Base-by-base conservation (phyloP, 2,329 filamentous ascomycete species). In the Trichoderma pleuroti region DNA sequence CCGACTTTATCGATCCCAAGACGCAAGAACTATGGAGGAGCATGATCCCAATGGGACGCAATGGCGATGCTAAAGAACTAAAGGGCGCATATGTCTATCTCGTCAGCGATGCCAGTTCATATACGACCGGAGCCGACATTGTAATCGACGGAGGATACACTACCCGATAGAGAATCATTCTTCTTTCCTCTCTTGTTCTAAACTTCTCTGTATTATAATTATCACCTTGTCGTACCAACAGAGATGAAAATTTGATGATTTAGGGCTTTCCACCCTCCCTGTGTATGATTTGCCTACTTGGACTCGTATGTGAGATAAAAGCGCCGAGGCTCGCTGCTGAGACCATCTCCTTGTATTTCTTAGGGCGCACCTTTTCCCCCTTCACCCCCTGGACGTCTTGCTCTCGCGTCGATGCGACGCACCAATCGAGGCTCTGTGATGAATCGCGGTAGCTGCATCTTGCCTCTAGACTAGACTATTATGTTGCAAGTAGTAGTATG, bases 11-110 rank as follows among this genome's bases (percentile, higher is more conserved):
- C n/a, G 85, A 88, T 9, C 73, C 84, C 28, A 87, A 92, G 78
- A 92, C 88, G 14, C 91, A 93, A 83, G 84, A 88, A 68, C 86
- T 92, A 72, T 93, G 92, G 91, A 86, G 86, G 77, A 86, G 87
- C 77, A 93, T 93, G 86, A 93, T 92, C 66, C 91, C 91, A 60
- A 89, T 93, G 86, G 90, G 86, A 49, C 84, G 92, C 75, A 88
- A 92, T 76, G 91, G 90, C 5, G 82, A 88, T 67, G 83, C 88
- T 2, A 87, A 90, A 76, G 92, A 94, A 83, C 83, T 93, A 74
- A 93, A 93, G 83, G 91, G 90, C 9, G 91, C 90, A n/a, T 95
- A 91, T 78, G 84, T 94, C 65, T 94, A 93, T 81, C 85, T 95
- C 49, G 88, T 91, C 39, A 91, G 88, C 62, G 92, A 94, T 78